Evolutionary conservation across 306 rosid genomes (phyloP).

Genomic region (Casuarina cunninghamiana): DNA sequence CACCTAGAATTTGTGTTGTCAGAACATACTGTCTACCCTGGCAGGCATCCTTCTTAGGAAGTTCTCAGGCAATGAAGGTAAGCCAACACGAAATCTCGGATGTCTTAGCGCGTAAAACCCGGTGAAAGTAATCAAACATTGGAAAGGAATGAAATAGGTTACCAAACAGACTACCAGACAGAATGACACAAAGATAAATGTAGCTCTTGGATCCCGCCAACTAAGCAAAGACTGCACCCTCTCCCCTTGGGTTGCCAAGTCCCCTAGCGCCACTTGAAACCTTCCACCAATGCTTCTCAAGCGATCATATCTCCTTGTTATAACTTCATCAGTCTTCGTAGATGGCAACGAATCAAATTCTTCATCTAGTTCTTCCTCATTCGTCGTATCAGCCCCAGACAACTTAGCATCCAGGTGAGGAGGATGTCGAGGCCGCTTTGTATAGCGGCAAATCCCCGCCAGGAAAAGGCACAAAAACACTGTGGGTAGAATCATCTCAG

Average conservation of each 20-base stretch:
- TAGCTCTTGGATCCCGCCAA: conserved; percentile 11
- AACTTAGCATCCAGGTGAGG: not conserved
- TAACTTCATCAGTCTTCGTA: no score
- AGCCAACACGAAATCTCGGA: not conserved
- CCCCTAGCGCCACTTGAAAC: not conserved
- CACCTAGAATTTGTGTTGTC: not conserved
- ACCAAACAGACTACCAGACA: not conserved
- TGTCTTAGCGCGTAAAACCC: not conserved
- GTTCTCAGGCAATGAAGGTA: not conserved
- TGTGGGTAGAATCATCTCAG: not conserved
- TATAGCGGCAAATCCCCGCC: not conserved
- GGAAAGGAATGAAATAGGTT: not conserved
- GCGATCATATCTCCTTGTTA: not conserved
- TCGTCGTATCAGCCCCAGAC: not conserved
- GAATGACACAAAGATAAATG: not conserved
- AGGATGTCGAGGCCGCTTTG: not conserved
- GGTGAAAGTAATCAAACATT: no score
- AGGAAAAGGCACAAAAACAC: not conserved
- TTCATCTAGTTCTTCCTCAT: not conserved
- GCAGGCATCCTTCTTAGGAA: conserved; percentile 11
- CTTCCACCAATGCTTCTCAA: not conserved
- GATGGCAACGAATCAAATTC: conserved; percentile 6
- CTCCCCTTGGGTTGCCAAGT: not conserved
- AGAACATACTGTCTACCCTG: not conserved
- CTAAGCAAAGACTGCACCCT: not conserved